phyloP scores from a whole-genome alignment of 768 basidiomycete species.

The Leccinum obscurum region DNA sequence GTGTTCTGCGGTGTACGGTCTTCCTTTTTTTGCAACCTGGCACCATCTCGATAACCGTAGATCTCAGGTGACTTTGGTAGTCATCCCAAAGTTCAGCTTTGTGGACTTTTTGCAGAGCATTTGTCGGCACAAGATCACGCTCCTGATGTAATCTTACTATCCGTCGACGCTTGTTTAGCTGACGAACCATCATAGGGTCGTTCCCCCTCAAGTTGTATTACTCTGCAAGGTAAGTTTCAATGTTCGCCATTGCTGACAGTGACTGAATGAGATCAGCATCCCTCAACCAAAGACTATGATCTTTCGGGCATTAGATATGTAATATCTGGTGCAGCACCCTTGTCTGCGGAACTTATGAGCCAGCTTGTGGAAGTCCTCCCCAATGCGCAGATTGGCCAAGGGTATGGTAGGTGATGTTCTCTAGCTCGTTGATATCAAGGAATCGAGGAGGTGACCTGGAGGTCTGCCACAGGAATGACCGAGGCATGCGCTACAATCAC shows the following conservation, averaged over 20 bases:
- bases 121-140: constrained; percentile 54
- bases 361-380: constrained; percentile 48
- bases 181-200: constrained; percentile 41
- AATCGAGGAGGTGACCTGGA: neutral
- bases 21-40: neutral
- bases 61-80: constrained; percentile 51
- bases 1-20: constrained; percentile 51
- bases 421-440: constrained; percentile 14
- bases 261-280: constrained; percentile 42
- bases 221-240: constrained; percentile 58
- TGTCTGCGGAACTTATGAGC: constrained; percentile 55
- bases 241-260: neutral
- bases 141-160: constrained; percentile 46
- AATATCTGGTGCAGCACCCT: constrained; percentile 62
- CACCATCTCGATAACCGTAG: constrained; percentile 4
- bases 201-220: constrained; percentile 65
- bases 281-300: constrained; percentile 48
- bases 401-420: constrained; percentile 45
- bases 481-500: constrained; percentile 56
- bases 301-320: constrained; percentile 52
- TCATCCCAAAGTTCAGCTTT: constrained; percentile 64
- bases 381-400: constrained; percentile 63
- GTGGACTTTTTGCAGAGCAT: constrained; percentile 63
- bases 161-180: constrained; percentile 16
- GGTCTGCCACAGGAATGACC: constrained; percentile 53